Percentiles rank a stretch among this genome's conserved stretches.
phyloP scores from a whole-genome alignment of 75 land plant genomes.

The Picea sitchensis region DNA sequence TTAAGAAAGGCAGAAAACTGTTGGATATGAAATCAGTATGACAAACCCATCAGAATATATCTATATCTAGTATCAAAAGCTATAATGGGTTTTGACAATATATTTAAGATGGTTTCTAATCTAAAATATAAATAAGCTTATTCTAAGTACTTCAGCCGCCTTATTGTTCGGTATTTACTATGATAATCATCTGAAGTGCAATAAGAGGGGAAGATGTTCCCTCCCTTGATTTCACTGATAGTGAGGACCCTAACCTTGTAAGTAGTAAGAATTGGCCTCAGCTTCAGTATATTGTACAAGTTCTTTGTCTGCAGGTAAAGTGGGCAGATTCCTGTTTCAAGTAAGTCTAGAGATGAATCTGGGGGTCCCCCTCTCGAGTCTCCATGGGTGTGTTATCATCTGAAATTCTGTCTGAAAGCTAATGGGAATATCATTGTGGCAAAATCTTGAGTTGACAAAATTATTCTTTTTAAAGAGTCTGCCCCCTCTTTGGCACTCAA shows the following conservation, averaged over 20 bases:
- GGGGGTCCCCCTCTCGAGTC: too few relatives aligned
- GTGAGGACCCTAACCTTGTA: neutral
- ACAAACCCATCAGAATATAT: neutral
- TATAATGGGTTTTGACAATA: too few relatives aligned
- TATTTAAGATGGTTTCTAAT: too few relatives aligned
- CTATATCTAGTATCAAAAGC: too few relatives aligned
- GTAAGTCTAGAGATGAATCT: too few relatives aligned
- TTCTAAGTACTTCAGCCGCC: neutral
- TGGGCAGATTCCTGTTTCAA: neutral
- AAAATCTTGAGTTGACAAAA: too few relatives aligned
- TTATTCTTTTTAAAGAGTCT: too few relatives aligned
- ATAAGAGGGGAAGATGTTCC: neutral
- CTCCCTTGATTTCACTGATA: neutral
- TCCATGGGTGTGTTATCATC: too few relatives aligned
- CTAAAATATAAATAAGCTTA: neutral
- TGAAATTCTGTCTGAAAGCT: too few relatives aligned
- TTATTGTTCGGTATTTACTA: neutral
- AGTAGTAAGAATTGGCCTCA: neutral
- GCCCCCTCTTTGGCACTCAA: too few relatives aligned
- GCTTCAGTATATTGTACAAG: neutral
- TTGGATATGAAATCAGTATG: neutral
- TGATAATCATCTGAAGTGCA: neutral
- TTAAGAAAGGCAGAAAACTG: neutral
- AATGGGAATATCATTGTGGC: too few relatives aligned
- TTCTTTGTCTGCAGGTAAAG: neutral